A percentile compares a stretch with the other conserved stretches of the same genome.
These are phyloP conservation scores for Monosporozyma aerobia DNA, from an alignment of 805 yeast species.

Conservation along the genomic window DNA sequence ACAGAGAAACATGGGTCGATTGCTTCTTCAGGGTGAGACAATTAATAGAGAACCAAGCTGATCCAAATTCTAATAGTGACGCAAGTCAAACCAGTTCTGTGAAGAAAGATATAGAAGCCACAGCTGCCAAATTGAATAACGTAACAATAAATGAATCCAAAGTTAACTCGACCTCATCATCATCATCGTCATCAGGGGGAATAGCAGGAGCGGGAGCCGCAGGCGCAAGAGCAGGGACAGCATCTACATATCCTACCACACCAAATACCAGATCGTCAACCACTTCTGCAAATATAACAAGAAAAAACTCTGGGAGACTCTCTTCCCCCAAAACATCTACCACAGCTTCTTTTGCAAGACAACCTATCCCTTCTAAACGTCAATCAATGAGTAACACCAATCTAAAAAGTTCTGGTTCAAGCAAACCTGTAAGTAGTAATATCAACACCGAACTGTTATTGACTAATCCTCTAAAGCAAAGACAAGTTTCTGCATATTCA, in stretches of 20 bases:
- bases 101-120: not conserved
- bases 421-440: not conserved
- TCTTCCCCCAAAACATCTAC: not conserved
- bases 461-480: not conserved
- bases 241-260: not conserved
- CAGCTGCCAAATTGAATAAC: not conserved
- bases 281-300: not conserved
- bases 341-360: not conserved
- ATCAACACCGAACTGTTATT: not conserved
- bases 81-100: not conserved
- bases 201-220: too few relatives aligned
- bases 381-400: not conserved
- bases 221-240: not conserved
- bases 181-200: not conserved
- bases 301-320: not conserved
- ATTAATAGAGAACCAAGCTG: conserved; percentile 31
- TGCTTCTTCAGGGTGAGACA: conserved; percentile 60
- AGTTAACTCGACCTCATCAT: not conserved
- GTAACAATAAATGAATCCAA: not conserved
- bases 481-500: not conserved
- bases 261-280: not conserved
- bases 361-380: not conserved
- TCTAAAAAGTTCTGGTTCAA: not conserved
- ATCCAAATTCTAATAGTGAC: not conserved
- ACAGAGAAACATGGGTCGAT: conserved; percentile 55